Conservation (phyloP, 495 filamentous ascomycete species). For the Ramalina peruviana region DNA sequence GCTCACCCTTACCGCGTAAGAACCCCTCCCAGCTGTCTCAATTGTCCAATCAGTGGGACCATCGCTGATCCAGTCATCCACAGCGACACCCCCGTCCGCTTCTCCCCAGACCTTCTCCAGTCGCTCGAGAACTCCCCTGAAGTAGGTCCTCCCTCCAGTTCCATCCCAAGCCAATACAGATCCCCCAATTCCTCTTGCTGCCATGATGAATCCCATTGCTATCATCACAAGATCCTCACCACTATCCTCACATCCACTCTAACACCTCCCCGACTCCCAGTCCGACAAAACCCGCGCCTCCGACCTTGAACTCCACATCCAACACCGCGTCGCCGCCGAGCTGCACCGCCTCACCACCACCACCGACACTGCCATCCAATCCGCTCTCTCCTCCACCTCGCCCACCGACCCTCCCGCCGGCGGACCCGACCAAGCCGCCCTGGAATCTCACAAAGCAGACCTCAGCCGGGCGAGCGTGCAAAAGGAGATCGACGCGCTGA, state of each 20-base stretch:
- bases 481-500: slow-evolving; percentile 61
- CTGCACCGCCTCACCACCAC: slow-evolving; percentile 55
- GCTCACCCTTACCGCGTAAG: slow-evolving; percentile 31
- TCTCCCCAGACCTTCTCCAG: slow-evolving; percentile 73
- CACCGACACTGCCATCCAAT: slow-evolving; percentile 44
- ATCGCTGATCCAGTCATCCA: background rate
- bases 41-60: no score
- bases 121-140: slow-evolving; percentile 71
- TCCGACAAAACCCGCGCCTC: slow-evolving; percentile 67
- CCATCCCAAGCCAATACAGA: no score
- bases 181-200: no score
- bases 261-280: background rate
- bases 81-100: slow-evolving; percentile 71
- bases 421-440: slow-evolving; percentile 7
- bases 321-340: slow-evolving; percentile 74
- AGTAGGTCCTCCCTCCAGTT: slow-evolving; percentile 30
- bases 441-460: slow-evolving; percentile 6
- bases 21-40: background rate
- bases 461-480: slow-evolving; percentile 38
- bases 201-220: no score
- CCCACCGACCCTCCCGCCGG: slow-evolving; percentile 26
- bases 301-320: slow-evolving; percentile 73
- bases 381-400: slow-evolving; percentile 33
- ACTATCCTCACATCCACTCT: slow-evolving; percentile 5
- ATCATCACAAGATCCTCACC: background rate